phyloP scores from a whole-genome alignment of 371 early-diverging fungal genomes.

The Mucor racemosus region DNA sequence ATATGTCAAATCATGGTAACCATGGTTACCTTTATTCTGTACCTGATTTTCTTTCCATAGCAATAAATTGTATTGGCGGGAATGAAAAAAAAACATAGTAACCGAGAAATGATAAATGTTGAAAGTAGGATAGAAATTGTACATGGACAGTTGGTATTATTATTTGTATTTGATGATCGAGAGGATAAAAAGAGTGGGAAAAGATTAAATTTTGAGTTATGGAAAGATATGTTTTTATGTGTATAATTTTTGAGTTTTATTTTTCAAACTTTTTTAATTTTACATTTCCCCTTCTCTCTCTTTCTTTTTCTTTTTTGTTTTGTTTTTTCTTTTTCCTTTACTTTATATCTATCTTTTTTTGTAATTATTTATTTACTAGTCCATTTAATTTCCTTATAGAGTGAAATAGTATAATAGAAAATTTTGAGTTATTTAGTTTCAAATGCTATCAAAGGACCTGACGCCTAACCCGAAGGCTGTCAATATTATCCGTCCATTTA shows the following conservation, averaged over 20 bases:
- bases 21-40: not conserved
- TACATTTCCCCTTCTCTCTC: slow-evolving; percentile 3
- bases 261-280: slow-evolving; percentile 2
- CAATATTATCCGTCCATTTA: slow-evolving; percentile 27
- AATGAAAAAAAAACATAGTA: not conserved
- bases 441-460: slow-evolving; percentile 28
- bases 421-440: not conserved
- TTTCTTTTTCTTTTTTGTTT: not conserved
- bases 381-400: not conserved
- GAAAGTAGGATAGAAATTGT: not conserved
- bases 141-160: slow-evolving; percentile 2
- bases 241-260: not conserved
- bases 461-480: slow-evolving; percentile 32
- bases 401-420: not conserved
- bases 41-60: not conserved
- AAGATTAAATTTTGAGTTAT: not conserved
- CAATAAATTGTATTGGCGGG: not conserved
- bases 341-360: too few species aligned
- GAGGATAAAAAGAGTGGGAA: not conserved
- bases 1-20: not conserved
- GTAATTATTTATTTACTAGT: not conserved
- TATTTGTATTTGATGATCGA: not conserved
- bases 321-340: not conserved
- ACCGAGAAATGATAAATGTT: slow-evolving; percentile 2
- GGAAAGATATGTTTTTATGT: slow-evolving; percentile 3